Percentiles rank a stretch among this genome's conserved stretches.
Evolutionary conservation across 2,329 filamentous ascomycete species (phyloP).

Genomic region (Ploettnerulaceae sp.): DNA sequence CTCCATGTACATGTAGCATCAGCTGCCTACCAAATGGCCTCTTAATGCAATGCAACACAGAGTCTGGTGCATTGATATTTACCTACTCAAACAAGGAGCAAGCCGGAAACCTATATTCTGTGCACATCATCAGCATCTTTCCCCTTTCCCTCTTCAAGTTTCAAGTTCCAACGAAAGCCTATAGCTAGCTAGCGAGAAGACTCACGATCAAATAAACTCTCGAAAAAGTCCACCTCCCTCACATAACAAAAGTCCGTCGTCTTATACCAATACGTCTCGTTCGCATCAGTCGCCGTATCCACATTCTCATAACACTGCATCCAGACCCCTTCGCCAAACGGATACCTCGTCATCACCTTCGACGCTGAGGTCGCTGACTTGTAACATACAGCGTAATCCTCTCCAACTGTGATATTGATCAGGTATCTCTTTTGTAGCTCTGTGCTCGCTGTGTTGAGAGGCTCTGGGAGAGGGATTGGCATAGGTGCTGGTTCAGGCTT

Average conservation of each 20-base stretch:
- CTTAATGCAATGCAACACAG: neutral
- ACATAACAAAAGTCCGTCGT: constrained; percentile 26
- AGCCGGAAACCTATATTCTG: constrained; percentile 10
- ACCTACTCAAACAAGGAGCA: constrained; percentile 2
- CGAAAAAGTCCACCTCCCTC: constrained; percentile 19
- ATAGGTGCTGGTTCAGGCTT: neutral
- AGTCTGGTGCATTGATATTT: too few species aligned
- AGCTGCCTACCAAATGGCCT: too few species aligned
- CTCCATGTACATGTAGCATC: too few species aligned
- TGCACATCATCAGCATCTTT: neutral
- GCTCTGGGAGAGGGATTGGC: neutral
- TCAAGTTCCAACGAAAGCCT: too few species aligned
- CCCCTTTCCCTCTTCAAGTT: neutral
- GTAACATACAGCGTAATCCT: constrained; percentile 21
- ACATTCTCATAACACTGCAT: constrained; percentile 12
- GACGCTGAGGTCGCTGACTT: neutral
- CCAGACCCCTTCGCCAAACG: constrained; percentile 6
- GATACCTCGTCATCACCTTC: constrained; percentile 9
- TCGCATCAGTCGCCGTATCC: neutral
- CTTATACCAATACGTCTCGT: constrained; percentile 18
- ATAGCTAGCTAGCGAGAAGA: too few species aligned
- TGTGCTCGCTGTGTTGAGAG: neutral
- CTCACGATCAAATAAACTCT: constrained; percentile 22
- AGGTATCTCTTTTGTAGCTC: constrained; percentile 15
- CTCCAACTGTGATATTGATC: constrained; percentile 21